Evolutionary conservation across 2,329 filamentous ascomycete species (phyloP).

Genomic region (Cladophialophora chaetospira): DNA sequence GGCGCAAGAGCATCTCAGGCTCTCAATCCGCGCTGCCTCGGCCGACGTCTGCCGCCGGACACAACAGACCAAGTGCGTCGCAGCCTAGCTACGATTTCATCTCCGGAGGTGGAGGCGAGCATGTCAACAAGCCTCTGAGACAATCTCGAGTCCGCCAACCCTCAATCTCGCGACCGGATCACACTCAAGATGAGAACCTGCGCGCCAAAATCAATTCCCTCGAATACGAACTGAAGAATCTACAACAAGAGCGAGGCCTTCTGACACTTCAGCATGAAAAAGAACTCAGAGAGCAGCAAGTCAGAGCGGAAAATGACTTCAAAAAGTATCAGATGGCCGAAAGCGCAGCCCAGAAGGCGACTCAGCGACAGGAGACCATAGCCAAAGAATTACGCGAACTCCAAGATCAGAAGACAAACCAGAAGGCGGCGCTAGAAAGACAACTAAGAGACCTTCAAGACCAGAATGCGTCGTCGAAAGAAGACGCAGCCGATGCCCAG

Average conservation of each 20-base stretch:
- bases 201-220: constrained; percentile 87
- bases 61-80: constrained; percentile 45
- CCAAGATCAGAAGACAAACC: constrained; percentile 57
- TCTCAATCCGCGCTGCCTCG: constrained; percentile 26
- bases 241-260: constrained; percentile 86
- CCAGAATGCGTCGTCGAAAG: constrained; percentile 71
- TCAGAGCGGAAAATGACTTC: constrained; percentile 83
- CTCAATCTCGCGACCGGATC: constrained; percentile 39
- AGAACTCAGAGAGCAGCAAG: constrained; percentile 77
- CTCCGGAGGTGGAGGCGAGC: constrained; percentile 53
- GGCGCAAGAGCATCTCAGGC: constrained; percentile 29
- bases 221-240: constrained; percentile 81
- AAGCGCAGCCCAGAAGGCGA: constrained; percentile 52
- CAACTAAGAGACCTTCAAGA: constrained; percentile 62
- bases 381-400: constrained; percentile 57
- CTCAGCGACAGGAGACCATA: constrained; percentile 57
- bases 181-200: constrained; percentile 67
- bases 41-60: constrained; percentile 21
- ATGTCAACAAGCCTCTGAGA: constrained; percentile 37
- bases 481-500: constrained; percentile 80
- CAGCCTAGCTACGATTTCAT: constrained; percentile 64
- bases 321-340: constrained; percentile 64
- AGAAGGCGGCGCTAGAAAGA: constrained; percentile 58
- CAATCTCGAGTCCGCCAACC: constrained; percentile 42
- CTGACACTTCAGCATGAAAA: constrained; percentile 75